Percentiles rank a stretch among this genome's conserved stretches.
Evolutionary conservation across 768 basidiomycete genomes (phyloP).

Genomic region (Collybia nuda): DNA sequence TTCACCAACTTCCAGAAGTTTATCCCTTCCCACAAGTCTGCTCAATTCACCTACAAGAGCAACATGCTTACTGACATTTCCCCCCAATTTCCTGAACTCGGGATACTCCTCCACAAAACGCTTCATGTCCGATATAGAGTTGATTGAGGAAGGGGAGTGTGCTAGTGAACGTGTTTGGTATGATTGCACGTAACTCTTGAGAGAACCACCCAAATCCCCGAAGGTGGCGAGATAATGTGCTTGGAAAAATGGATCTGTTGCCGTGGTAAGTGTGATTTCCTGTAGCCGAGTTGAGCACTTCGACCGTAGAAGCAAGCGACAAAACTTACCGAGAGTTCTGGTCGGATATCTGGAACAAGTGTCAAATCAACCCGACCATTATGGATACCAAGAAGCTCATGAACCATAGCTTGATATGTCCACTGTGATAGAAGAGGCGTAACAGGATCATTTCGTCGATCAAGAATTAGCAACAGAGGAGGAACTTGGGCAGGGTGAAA

Average conservation of each 20-base stretch:
- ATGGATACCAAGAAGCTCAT: constrained; percentile 89
- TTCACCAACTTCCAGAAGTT: constrained; percentile 87
- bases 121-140: constrained; percentile 97
- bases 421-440: constrained; percentile 96
- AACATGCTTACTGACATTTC: constrained; percentile 98
- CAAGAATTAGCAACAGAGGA: constrained; percentile 88
- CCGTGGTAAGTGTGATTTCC: constrained; percentile 92
- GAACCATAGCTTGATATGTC: constrained; percentile 99
- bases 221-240: constrained; percentile 90
- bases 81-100: constrained; percentile 93
- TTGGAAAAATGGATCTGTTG: constrained; percentile 94
- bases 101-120: constrained; percentile 97
- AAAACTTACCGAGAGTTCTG: constrained; percentile 74
- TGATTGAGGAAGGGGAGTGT: constrained; percentile 77
- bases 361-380: constrained; percentile 90
- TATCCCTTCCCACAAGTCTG: constrained; percentile 82
- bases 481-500: constrained; percentile 88
- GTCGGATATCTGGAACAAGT: constrained; percentile 79
- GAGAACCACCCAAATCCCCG: constrained; percentile 89
- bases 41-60: constrained; percentile 96
- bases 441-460: constrained; percentile 95
- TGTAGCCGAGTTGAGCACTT: constrained; percentile 26
- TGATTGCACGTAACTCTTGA: constrained; percentile 91
- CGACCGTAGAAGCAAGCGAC: constrained; percentile 1
- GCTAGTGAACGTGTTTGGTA: constrained; percentile 85